phyloP scores from a whole-genome alignment of 805 yeast genomes.

The Wickerhamomyces bisporus region DNA sequence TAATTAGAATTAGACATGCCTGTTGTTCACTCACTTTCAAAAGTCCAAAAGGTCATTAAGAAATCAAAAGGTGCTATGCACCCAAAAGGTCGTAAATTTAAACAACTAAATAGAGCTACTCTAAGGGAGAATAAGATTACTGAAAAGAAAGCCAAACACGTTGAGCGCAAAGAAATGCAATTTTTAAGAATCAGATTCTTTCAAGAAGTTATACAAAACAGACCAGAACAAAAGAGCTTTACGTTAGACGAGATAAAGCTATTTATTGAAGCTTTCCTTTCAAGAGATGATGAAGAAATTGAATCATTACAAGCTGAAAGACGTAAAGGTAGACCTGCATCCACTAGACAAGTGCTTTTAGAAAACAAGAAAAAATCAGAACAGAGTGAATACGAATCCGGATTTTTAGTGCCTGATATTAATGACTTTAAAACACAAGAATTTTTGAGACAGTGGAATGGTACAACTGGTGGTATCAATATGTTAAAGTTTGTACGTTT shows the following conservation, averaged over 20 bases:
- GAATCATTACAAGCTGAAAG: constrained; percentile 54
- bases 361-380: constrained; percentile 63
- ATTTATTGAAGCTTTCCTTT: constrained; percentile 56
- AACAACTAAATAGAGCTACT: constrained; percentile 80
- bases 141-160: constrained; percentile 49
- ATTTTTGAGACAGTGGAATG: constrained; percentile 70
- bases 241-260: constrained; percentile 52
- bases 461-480: constrained; percentile 72
- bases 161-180: constrained; percentile 57
- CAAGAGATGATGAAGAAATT: constrained; percentile 73
- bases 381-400: constrained; percentile 55
- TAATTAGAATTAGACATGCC: too few relatives aligned
- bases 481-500: constrained; percentile 38
- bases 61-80: constrained; percentile 60
- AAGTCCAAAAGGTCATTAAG: constrained; percentile 56
- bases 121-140: constrained; percentile 71
- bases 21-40: constrained; percentile 57
- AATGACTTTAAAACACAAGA: constrained; percentile 54
- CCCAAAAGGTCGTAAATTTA: constrained; percentile 85
- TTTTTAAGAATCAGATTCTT: constrained; percentile 53
- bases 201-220: constrained; percentile 49
- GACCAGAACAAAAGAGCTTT: constrained; percentile 38
- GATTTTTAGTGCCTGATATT: constrained; percentile 71
- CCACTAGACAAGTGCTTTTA: constrained; percentile 61
- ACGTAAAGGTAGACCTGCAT: constrained; percentile 85